phyloP scores from a whole-genome alignment of 1,139 yeast genomes.

The Nakaseomyces bracarensis region DNA sequence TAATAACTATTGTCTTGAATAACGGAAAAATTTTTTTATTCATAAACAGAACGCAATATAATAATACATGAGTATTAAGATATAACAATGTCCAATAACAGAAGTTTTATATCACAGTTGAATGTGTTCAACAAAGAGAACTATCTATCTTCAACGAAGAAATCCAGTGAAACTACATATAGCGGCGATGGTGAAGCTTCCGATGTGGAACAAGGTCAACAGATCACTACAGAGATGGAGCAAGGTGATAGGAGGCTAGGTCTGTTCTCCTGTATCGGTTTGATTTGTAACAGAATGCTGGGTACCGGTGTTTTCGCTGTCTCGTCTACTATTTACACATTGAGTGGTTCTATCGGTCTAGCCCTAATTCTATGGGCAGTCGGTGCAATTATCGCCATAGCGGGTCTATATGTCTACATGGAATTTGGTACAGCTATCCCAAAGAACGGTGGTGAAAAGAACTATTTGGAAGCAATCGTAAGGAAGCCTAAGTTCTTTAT shows the following conservation, averaged over 20 bases:
- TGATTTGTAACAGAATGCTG: conserved; percentile 71
- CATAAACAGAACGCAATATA: no score
- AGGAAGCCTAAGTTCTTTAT: conserved; percentile 60
- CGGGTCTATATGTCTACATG: conserved; percentile 70
- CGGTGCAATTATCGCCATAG: conserved; percentile 64
- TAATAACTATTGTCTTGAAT: not conserved
- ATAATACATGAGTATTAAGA: conserved; percentile 5
- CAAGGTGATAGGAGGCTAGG: conserved; percentile 53
- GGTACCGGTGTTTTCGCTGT: conserved; percentile 88
- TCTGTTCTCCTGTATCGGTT: conserved; percentile 54
- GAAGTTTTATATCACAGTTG: conserved; percentile 22
- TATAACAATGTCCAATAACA: conserved; percentile 15
- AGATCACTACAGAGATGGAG: conserved; percentile 37
- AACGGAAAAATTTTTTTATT: no score
- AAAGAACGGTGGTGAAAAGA: conserved; percentile 83
- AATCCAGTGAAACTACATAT: conserved; percentile 5
- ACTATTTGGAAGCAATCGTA: conserved; percentile 67
- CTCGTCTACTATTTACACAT: conserved; percentile 62
- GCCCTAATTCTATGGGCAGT: conserved; percentile 68
- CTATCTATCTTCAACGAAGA: conserved; percentile 13
- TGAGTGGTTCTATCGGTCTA: conserved; percentile 66
- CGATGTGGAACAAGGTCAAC: conserved; percentile 26
- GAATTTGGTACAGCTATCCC: conserved; percentile 82
- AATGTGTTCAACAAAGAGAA: conserved; percentile 28
- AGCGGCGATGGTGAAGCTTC: conserved; percentile 15